Evolutionary conservation across 1,284 basidiomycete species (phyloP).

Genomic region (Pseudomicrostroma phylloplanum): DNA sequence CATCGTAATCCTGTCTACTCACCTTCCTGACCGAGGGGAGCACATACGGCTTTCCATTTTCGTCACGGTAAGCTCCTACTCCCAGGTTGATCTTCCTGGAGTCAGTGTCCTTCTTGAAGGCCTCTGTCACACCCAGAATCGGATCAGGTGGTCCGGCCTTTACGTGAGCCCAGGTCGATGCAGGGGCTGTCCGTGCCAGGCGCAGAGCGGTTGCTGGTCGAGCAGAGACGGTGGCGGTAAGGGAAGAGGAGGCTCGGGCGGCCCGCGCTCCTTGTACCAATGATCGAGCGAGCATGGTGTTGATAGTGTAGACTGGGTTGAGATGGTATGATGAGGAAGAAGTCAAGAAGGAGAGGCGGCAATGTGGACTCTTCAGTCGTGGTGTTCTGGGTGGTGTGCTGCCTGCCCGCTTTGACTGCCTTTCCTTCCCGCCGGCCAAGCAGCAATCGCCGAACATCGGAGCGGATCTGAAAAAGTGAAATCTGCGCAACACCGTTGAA

Average conservation of each 20-base stretch:
- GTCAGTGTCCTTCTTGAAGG: constrained; percentile 78
- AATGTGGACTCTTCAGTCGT: too few relatives aligned
- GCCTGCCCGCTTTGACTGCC: too few relatives aligned
- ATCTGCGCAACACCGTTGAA: too few relatives aligned
- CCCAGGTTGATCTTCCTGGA: constrained; percentile 94
- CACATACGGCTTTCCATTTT: constrained; percentile 89
- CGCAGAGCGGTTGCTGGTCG: not conserved
- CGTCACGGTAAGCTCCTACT: constrained; percentile 75
- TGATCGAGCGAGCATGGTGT: constrained; percentile 4
- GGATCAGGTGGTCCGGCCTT: constrained; percentile 84
- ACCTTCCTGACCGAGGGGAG: constrained; percentile 83
- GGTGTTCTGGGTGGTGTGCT: too few relatives aligned
- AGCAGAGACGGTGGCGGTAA: constrained; percentile 1
- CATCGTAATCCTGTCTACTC: not conserved
- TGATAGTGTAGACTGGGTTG: not conserved
- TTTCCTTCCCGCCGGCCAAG: too few relatives aligned
- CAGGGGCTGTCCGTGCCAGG: constrained; percentile 1
- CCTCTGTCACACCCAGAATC: constrained; percentile 87
- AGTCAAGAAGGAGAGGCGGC: too few relatives aligned
- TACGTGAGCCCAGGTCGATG: constrained; percentile 76
- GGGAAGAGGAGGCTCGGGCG: constrained; percentile 1
- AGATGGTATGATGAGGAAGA: too few relatives aligned
- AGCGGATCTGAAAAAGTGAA: too few relatives aligned
- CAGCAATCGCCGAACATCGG: too few relatives aligned
- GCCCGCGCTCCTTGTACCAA: not conserved